Conservation (phyloP, 2,329 filamentous ascomycete species). For the Diaporthe caulivora region DNA sequence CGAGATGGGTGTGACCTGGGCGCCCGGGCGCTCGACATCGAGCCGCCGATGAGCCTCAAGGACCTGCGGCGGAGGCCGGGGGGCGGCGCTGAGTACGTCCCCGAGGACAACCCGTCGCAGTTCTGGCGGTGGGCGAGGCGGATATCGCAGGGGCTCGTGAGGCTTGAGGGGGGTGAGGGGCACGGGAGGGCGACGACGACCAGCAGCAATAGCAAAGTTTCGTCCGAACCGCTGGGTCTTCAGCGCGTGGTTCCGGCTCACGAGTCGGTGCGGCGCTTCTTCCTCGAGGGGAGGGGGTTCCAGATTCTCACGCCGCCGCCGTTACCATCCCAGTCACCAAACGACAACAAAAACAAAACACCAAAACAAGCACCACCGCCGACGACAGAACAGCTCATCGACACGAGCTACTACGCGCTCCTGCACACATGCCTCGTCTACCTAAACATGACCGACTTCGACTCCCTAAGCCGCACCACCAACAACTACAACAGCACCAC, state of each 20-base stretch:
- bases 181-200: not conserved
- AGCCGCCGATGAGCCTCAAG: conserved; percentile 44
- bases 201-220: conserved; percentile 18
- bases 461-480: conserved; percentile 44
- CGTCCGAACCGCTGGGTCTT: conserved; percentile 44
- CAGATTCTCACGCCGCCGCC: conserved; percentile 42
- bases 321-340: not conserved
- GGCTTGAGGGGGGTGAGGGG: conserved; percentile 13
- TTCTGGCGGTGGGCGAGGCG: conserved; percentile 33
- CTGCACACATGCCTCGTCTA: conserved; percentile 49
- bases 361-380: not conserved
- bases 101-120: conserved; percentile 27
- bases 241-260: conserved; percentile 49
- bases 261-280: conserved; percentile 49
- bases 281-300: conserved; percentile 49
- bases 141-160: conserved; percentile 34
- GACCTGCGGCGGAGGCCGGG: conserved; percentile 41
- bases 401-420: conserved; percentile 48
- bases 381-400: conserved; percentile 43
- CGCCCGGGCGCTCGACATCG: conserved; percentile 44
- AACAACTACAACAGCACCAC: too few relatives aligned
- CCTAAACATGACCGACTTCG: conserved; percentile 51
- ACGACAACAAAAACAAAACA: not conserved
- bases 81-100: not conserved
- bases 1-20: not conserved